Evolutionary conservation across 305 asterid genomes (phyloP).

Genomic region (Solanum aculeatissimum): DNA sequence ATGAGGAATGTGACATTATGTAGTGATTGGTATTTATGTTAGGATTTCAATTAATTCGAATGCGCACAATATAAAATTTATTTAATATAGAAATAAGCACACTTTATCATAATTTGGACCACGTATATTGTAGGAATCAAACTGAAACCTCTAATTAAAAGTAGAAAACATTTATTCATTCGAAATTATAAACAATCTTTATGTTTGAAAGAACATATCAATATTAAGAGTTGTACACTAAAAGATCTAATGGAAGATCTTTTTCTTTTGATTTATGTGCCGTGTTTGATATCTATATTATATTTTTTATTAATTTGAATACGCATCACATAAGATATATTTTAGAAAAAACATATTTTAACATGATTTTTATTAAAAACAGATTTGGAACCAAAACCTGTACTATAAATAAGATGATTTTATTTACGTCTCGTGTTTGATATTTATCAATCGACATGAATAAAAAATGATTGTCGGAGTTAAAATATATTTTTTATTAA

Average conservation of each 20-base stretch:
- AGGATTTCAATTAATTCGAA: not conserved
- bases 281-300: fast-evolving
- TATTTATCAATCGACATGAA: not conserved
- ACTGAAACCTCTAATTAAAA: not conserved
- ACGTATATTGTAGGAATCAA: not conserved
- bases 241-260: not conserved
- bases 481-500: too few species aligned
- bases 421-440: too few species aligned
- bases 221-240: not conserved
- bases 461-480: too few species aligned
- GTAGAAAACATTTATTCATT: fast-evolving
- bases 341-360: not conserved
- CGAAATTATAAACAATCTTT: not conserved
- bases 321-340: not conserved
- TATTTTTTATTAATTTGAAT: not conserved
- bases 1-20: not conserved
- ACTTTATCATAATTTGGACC: fast-evolving
- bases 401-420: too few species aligned
- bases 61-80: not conserved
- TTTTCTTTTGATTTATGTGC: not conserved
- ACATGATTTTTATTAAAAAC: too few species aligned
- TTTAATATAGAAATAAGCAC: not conserved
- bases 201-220: not conserved
- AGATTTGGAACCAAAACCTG: too few species aligned
- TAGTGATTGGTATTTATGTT: not conserved